Conservation (phyloP, 306 rosid genomes). For the Datisca glomerata region DNA sequence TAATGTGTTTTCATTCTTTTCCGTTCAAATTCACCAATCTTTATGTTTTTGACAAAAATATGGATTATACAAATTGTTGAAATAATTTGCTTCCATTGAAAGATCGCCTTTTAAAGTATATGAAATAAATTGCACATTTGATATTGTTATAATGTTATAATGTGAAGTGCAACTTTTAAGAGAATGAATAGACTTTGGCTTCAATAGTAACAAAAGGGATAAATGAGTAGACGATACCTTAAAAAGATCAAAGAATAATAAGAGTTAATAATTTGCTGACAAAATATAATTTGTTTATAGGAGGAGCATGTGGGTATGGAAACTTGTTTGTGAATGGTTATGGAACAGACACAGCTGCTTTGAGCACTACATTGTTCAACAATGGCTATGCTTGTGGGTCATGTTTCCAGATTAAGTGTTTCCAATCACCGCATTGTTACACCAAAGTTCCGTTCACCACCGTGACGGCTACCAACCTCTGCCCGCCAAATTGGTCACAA, state of each 20-base stretch:
- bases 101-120: too few species aligned
- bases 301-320: slow-evolving; percentile 94
- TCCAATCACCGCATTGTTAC: slow-evolving; percentile 41
- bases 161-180: too few species aligned
- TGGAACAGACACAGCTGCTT: slow-evolving; percentile 60
- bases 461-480: slow-evolving; percentile 76
- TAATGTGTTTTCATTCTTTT: not conserved
- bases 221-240: not conserved
- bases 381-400: slow-evolving; percentile 75
- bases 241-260: not conserved
- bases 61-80: too few species aligned
- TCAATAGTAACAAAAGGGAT: not conserved
- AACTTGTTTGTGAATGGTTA: slow-evolving; percentile 68
- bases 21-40: too few species aligned
- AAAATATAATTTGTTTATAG: slow-evolving; percentile 23
- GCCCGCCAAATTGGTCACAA: slow-evolving; percentile 77
- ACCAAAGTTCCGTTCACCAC: slow-evolving; percentile 35
- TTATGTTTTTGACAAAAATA: too few species aligned
- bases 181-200: not conserved
- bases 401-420: slow-evolving; percentile 75
- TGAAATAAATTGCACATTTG: too few species aligned
- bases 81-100: too few species aligned
- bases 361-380: slow-evolving; percentile 76
- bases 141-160: too few species aligned
- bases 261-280: not conserved